Evolutionary conservation across 2,329 filamentous ascomycete genomes (phyloP).

Genomic region (Aureobasidium subglaciale): DNA sequence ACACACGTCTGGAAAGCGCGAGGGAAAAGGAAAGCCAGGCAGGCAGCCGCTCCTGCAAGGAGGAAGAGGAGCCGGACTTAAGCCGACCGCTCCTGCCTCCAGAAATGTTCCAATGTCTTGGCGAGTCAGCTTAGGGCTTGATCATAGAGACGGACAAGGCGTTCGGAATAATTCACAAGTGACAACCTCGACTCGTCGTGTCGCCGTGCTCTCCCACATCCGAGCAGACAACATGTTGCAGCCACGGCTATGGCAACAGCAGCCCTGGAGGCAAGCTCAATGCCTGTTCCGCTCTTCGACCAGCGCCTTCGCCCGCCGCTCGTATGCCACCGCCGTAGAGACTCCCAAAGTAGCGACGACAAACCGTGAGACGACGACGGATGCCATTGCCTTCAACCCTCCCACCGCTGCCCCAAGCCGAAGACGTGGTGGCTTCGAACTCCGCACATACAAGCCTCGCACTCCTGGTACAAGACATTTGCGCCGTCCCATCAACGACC

Average conservation of each 20-base stretch:
- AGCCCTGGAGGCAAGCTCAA: slow-evolving; percentile 38
- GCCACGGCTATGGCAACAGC: slow-evolving; percentile 48
- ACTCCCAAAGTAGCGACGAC: slow-evolving; percentile 18
- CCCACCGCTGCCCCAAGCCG: slow-evolving; percentile 30
- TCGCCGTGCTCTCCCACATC: not conserved
- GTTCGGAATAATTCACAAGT: slow-evolving; percentile 3
- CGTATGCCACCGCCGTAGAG: slow-evolving; percentile 46
- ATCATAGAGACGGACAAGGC: not conserved
- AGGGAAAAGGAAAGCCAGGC: not conserved
- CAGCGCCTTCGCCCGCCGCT: slow-evolving; percentile 35
- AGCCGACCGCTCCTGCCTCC: not conserved
- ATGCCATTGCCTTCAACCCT: slow-evolving; percentile 36
- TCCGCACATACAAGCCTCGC: slow-evolving; percentile 87
- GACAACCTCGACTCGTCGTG: not conserved
- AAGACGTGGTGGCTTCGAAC: slow-evolving; percentile 35
- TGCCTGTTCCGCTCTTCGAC: slow-evolving; percentile 33
- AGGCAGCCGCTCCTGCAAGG: not conserved
- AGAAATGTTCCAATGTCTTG: slow-evolving; percentile 8
- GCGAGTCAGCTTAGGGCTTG: not conserved
- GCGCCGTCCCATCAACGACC: slow-evolving; percentile 86
- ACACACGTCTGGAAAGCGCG: not conserved
- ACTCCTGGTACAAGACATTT: slow-evolving; percentile 91
- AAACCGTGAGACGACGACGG: slow-evolving; percentile 19
- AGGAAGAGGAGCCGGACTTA: not conserved
- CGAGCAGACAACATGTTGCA: slow-evolving; percentile 52